phyloP scores from a whole-genome alignment of 495 filamentous ascomycete genomes.

The Aspergillus indologenus region DNA sequence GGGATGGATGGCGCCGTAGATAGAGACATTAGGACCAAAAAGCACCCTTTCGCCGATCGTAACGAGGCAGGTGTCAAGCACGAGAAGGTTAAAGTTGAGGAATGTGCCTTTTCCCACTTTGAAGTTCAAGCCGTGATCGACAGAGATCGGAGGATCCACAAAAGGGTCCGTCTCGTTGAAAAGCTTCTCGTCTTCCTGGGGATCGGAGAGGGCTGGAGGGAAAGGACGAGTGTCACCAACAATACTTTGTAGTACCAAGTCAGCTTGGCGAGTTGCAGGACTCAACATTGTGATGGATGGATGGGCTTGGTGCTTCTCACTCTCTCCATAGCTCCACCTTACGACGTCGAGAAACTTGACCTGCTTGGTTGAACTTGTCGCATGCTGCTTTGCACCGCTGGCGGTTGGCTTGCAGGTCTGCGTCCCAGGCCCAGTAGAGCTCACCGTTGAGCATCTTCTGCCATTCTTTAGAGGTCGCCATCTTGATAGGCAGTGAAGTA shows the following conservation, averaged over 20 bases:
- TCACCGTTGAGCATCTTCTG: slow-evolving; percentile 38
- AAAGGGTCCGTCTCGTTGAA: slow-evolving; percentile 58
- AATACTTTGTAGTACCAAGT: slow-evolving; percentile 39
- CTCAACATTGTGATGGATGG: neutral
- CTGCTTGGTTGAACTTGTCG: slow-evolving; percentile 56
- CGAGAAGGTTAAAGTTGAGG: slow-evolving; percentile 68
- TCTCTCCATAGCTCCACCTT: slow-evolving; percentile 66
- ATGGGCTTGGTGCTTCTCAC: slow-evolving; percentile 41
- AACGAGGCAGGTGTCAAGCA: slow-evolving; percentile 75
- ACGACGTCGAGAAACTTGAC: slow-evolving; percentile 49
- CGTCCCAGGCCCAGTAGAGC: slow-evolving; percentile 49
- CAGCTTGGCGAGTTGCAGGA: neutral
- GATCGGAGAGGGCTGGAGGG: slow-evolving; percentile 47
- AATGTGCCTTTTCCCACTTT: slow-evolving; percentile 62
- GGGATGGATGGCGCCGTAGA: slow-evolving; percentile 70
- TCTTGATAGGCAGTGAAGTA: slow-evolving; percentile 2
- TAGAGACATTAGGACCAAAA: slow-evolving; percentile 67
- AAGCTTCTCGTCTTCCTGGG: slow-evolving; percentile 55
- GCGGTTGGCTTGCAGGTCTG: slow-evolving; percentile 53
- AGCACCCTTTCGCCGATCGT: slow-evolving; percentile 74
- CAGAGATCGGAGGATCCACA: slow-evolving; percentile 62
- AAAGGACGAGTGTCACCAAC: slow-evolving; percentile 57
- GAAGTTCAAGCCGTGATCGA: slow-evolving; percentile 76
- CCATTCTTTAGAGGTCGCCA: slow-evolving; percentile 37
- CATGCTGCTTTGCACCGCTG: slow-evolving; percentile 56